Evolutionary conservation across 345 rosid species (phyloP).

Genomic region (Melaleuca quinquenervia): DNA sequence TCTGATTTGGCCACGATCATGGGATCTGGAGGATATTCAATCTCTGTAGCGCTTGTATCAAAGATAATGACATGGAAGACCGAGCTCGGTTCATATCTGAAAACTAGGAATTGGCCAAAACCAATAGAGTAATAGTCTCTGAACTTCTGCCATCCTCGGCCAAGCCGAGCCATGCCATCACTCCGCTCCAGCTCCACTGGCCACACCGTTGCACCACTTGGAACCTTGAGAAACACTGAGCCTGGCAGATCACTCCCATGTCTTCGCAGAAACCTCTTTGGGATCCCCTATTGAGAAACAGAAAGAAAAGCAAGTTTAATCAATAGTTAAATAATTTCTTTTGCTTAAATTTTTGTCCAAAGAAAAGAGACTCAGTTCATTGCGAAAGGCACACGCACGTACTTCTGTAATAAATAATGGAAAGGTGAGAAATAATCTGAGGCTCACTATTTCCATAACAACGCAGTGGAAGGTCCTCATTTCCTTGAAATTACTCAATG

Average conservation of each 20-base stretch:
- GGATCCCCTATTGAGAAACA: neutral
- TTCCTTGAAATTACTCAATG: neutral
- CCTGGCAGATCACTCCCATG: neutral
- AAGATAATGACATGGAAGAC: neutral
- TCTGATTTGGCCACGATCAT: neutral
- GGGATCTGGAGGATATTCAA: neutral
- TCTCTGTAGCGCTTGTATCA: neutral
- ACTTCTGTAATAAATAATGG: neutral
- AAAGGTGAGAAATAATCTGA: neutral
- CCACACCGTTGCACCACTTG: neutral
- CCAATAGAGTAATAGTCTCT: neutral
- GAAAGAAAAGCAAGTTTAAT: neutral
- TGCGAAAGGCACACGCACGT: neutral
- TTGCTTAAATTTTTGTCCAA: neutral
- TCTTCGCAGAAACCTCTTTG: neutral
- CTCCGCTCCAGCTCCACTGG: neutral
- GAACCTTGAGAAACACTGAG: neutral
- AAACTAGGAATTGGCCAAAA: neutral
- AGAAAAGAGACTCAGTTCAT: neutral
- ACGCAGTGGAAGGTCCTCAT: neutral
- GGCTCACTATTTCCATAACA: fast-evolving
- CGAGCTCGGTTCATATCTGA: neutral
- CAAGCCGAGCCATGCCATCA: neutral
- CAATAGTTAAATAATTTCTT: neutral
- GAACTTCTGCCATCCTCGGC: neutral